Evolutionary conservation across 1,284 basidiomycete species (phyloP).

Genomic region (Porodaedalea pini): DNA sequence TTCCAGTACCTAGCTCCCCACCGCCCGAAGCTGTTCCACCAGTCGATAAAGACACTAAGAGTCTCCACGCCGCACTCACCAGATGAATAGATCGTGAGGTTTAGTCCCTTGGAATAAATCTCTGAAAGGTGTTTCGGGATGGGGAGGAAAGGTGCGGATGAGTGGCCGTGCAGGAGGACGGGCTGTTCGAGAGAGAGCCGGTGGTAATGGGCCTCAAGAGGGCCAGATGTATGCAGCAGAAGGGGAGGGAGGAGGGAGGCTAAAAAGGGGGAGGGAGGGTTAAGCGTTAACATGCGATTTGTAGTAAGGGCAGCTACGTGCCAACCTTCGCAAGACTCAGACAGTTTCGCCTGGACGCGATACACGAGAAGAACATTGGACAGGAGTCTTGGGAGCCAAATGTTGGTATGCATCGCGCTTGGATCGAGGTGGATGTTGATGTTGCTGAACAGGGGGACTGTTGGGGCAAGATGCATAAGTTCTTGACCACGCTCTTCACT

Average conservation of each 20-base stretch:
- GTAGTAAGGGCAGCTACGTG: neutral
- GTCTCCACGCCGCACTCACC: conserved; percentile 42
- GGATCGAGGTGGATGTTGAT: conserved; percentile 33
- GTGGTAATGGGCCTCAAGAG: conserved; percentile 70
- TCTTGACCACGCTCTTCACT: neutral
- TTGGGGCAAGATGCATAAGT: conserved; percentile 20
- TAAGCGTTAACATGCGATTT: neutral
- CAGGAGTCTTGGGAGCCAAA: conserved; percentile 46
- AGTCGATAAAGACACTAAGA: conserved; percentile 58
- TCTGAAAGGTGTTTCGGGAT: conserved; percentile 21
- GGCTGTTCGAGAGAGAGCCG: conserved; percentile 41
- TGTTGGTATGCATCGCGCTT: conserved; percentile 28
- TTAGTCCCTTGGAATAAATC: conserved; percentile 37
- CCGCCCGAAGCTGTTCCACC: conserved; percentile 65
- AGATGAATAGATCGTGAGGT: conserved; percentile 56
- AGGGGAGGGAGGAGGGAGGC: conserved; percentile 47
- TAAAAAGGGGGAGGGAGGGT: neutral
- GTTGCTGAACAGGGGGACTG: conserved; percentile 24
- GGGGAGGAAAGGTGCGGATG: conserved; percentile 60
- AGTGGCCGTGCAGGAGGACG: conserved; percentile 69
- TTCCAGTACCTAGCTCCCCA: conserved; percentile 71
- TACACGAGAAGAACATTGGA: conserved; percentile 65
- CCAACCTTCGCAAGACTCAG: conserved; percentile 25
- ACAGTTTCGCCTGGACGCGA: conserved; percentile 36
- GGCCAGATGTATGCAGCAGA: conserved; percentile 52